Evolutionary conservation across 352 stramenopile species (phyloP).

Genomic region (Phytophthora agathidicida): DNA sequence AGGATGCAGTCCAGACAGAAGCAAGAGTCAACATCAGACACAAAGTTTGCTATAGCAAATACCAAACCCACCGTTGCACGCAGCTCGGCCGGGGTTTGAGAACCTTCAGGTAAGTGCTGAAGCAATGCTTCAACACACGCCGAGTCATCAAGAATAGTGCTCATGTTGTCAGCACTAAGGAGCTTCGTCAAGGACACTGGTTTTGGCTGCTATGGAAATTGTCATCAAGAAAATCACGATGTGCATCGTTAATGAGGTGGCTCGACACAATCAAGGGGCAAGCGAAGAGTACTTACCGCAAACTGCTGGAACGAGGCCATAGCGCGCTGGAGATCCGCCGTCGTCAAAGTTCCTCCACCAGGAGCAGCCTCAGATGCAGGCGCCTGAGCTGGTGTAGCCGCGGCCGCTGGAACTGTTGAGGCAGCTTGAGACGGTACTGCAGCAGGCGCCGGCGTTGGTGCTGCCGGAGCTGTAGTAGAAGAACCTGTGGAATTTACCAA

Average conservation of each 20-base stretch:
- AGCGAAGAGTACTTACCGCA: slow-evolving; percentile 35
- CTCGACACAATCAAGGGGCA: not conserved
- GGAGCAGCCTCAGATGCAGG: slow-evolving; percentile 19
- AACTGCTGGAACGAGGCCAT: slow-evolving; percentile 84
- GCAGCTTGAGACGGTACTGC: slow-evolving; percentile 4
- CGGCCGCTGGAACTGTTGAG: slow-evolving; percentile 9
- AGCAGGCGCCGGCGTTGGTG: slow-evolving; percentile 11
- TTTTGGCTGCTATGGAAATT: slow-evolving; percentile 55
- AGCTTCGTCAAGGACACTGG: slow-evolving; percentile 68
- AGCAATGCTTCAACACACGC: slow-evolving; percentile 59
- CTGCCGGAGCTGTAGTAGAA: slow-evolving; percentile 2
- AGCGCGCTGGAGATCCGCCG: slow-evolving; percentile 84
- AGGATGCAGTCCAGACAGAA: not conserved
- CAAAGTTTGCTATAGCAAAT: not conserved
- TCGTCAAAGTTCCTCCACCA: slow-evolving; percentile 56
- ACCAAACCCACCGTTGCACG: slow-evolving; percentile 56
- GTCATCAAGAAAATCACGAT: not conserved
- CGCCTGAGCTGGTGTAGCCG: slow-evolving; percentile 11
- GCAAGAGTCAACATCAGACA: not conserved
- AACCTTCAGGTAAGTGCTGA: slow-evolving; percentile 78
- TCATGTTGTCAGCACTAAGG: slow-evolving; percentile 61
- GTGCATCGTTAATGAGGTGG: not conserved
- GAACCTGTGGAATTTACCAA: slow-evolving; percentile 3
- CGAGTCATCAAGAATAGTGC: slow-evolving; percentile 69
- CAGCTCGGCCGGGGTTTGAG: slow-evolving; percentile 79